phyloP scores from a whole-genome alignment of 306 rosid species.

The Psophocarpus tetragonolobus region DNA sequence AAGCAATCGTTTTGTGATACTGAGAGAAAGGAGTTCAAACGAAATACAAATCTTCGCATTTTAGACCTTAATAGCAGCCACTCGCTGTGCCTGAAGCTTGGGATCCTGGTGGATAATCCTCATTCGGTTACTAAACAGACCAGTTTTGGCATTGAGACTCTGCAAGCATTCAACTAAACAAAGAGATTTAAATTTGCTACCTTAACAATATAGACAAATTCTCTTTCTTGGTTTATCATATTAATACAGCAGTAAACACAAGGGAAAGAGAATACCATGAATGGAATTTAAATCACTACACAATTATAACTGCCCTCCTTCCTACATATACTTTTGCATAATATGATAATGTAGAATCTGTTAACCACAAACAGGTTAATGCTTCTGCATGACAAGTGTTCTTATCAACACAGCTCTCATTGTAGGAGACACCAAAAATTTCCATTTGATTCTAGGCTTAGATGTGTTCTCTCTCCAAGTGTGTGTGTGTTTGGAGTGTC shows the following conservation, averaged over 20 bases:
- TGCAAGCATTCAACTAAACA: conserved; percentile 88
- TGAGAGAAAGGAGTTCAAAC: not conserved
- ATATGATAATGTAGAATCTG: not conserved
- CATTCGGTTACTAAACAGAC: conserved; percentile 96
- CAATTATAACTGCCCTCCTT: not conserved
- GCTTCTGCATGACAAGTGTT: not conserved
- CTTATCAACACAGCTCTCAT: not conserved
- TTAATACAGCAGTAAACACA: not conserved
- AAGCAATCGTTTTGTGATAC: not conserved
- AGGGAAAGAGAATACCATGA: not conserved
- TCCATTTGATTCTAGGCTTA: not conserved
- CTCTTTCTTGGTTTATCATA: not conserved
- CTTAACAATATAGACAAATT: conserved; percentile 22
- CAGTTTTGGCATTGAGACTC: conserved; percentile 98
- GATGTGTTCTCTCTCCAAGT: not conserved
- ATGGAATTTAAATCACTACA: conserved; percentile 9
- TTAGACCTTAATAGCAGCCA: conserved; percentile 91
- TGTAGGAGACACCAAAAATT: not conserved
- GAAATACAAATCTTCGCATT: conserved; percentile 27
- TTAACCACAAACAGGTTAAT: not conserved
- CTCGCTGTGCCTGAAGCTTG: conserved; percentile 83
- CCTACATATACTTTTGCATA: not conserved
- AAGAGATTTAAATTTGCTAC: conserved; percentile 58
- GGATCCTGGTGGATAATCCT: conserved; percentile 93
- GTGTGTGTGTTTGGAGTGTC: not conserved